Percentiles rank a stretch among this genome's conserved stretches.
These are phyloP conservation scores for Debaryomyces sp. DNA, from an alignment of 1,139 yeast species.

Conservation along the genomic window DNA sequence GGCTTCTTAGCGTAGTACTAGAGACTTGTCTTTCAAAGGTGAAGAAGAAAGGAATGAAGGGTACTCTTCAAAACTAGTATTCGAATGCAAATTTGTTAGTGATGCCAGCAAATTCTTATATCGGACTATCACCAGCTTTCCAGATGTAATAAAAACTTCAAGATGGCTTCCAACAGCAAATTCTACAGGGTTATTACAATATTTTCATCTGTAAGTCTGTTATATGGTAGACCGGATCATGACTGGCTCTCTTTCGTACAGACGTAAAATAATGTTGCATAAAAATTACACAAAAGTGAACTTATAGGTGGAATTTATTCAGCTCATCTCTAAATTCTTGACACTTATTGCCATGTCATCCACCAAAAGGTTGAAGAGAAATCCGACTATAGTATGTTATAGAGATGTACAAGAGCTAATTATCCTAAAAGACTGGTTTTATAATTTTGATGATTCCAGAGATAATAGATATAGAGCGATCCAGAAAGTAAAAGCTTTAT, in stretches of 20 bases:
- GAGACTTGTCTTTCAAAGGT: too few species aligned
- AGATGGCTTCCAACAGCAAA: too few species aligned
- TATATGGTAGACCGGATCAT: too few species aligned
- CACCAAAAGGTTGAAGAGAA: constrained; percentile 13
- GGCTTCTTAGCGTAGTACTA: neutral
- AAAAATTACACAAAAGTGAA: constrained; percentile 1
- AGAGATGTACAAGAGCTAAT: constrained; percentile 50
- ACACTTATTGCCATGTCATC: neutral
- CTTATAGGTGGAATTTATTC: neutral
- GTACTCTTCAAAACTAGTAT: too few species aligned
- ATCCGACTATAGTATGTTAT: constrained; percentile 62
- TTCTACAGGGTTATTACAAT: too few species aligned
- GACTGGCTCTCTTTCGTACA: too few species aligned
- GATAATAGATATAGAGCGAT: constrained; percentile 39
- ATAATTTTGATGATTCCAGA: constrained; percentile 29
- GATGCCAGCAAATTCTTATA: too few species aligned
- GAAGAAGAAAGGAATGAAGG: too few species aligned
- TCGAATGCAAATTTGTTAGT: too few species aligned
- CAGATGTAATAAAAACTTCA: too few species aligned
- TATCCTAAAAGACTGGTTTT: constrained; percentile 63
- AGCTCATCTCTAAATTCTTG: neutral
- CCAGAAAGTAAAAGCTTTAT: constrained; percentile 46
- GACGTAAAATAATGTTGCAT: neutral
- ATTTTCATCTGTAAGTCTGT: too few species aligned
- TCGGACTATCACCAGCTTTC: too few species aligned